Percentiles rank a stretch among this genome's conserved stretches.
Evolutionary conservation across 441 rosid species (phyloP).

Genomic region (Populus tomentosa): DNA sequence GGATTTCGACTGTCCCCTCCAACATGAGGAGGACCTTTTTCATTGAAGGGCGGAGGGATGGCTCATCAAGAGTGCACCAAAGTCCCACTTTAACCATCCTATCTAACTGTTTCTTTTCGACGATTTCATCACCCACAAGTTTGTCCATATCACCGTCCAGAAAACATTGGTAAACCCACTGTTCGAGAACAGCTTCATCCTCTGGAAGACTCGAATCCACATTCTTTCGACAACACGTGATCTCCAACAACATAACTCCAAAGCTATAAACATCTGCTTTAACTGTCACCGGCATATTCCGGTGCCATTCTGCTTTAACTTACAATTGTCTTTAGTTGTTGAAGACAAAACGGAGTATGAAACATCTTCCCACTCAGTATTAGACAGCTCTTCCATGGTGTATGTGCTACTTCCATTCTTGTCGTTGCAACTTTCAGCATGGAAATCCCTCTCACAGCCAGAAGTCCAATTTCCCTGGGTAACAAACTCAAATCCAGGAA

Average conservation of each 20-base stretch:
- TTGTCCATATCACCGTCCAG: slow-evolving; percentile 6
- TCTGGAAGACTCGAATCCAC: slow-evolving; percentile 10
- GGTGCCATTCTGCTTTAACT: slow-evolving; percentile 31
- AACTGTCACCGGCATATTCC: slow-evolving; percentile 17
- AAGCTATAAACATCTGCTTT: slow-evolving; percentile 38
- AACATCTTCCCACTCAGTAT: background rate
- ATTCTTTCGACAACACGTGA: slow-evolving; percentile 21
- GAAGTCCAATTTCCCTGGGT: background rate
- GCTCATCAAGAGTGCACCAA: slow-evolving; percentile 30
- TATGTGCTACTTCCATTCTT: no score
- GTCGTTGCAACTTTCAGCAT: background rate
- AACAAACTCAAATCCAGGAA: slow-evolving; percentile 23
- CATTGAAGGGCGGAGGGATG: slow-evolving; percentile 24
- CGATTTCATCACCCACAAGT: slow-evolving; percentile 20
- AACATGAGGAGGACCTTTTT: no score
- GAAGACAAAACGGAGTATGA: background rate
- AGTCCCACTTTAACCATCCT: slow-evolving; percentile 22
- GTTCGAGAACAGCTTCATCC: slow-evolving; percentile 19
- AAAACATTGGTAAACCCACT: slow-evolving; percentile 27
- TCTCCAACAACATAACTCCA: slow-evolving; percentile 31
- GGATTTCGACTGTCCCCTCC: no score
- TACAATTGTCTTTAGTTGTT: slow-evolving; percentile 14
- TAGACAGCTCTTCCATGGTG: background rate
- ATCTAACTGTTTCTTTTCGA: slow-evolving; percentile 18
- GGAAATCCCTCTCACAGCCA: background rate